Base-by-base conservation (phyloP, 2,329 filamentous ascomycete species). In the Botrytis aclada region DNA sequence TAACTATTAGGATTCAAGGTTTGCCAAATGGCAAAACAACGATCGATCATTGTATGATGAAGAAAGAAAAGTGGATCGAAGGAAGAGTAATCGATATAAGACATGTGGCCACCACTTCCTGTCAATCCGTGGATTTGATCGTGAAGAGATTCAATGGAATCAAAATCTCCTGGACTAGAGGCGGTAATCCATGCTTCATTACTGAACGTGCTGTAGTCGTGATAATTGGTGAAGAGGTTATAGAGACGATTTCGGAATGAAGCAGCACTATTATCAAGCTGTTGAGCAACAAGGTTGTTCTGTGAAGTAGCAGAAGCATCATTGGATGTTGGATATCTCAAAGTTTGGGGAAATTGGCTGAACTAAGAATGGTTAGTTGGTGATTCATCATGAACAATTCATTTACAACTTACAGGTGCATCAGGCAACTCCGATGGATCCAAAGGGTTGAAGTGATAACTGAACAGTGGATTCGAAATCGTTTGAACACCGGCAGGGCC, bases 151-250 rank as follows among this genome's bases (percentile, higher is more conserved):
- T 92, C 90, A 47, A 92, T 81, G 18, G 90, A 93, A 79, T 93
- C 91, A 69, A 86, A 86, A 20, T 84, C 84, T 12, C 73, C 72
- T 12, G 74, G 73, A 54, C 85, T 82, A 65, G 85, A 83, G 22
- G 82, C 82, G 6, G 82, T 80, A n/a, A 85, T 85, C 86, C 87
- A 90, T 1, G 86, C 88, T 79, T 92, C 89, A 78, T 90, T 94
- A 77, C 90, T 90, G 79, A 94, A 93, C 25, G 87, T 84, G 25
- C 88, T 88, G 79, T 90, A 93, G 76, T 93, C 87, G 63, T 87
- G 84, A 79, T 92, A 93, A 73, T 87, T 88, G 14, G 90, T 88
- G 75, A 92, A 88, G 1, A 94, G 84, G 69, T 88, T 90, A 77
- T 90, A 91, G 2, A 94, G 84, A 20, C 93, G 86, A 75, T 89